A percentile compares a stretch with the other conserved stretches of the same genome.
phyloP scores from a whole-genome alignment of 2,329 filamentous ascomycete genomes.

The Ophiocordyceps sinensis region DNA sequence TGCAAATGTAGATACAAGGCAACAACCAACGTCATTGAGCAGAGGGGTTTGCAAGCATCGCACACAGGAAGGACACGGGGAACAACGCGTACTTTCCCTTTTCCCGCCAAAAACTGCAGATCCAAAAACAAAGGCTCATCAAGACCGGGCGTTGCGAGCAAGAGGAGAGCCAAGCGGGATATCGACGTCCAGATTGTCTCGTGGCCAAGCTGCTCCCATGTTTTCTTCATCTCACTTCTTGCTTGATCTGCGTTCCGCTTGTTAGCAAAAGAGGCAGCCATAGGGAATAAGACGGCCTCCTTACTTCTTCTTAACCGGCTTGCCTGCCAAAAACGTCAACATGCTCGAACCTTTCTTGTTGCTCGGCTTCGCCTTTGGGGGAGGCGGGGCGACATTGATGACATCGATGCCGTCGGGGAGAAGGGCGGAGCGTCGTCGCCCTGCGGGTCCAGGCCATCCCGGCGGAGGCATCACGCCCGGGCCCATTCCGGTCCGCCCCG shows the following conservation, averaged over 20 bases:
- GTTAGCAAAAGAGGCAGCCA: neutral
- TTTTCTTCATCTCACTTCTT: constrained; percentile 4
- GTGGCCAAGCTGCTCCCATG: too few relatives aligned
- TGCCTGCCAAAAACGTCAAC: constrained; percentile 8
- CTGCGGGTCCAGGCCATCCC: constrained; percentile 3
- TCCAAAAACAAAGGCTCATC: too few relatives aligned
- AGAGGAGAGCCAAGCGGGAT: too few relatives aligned
- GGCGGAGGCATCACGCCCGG: constrained; percentile 4
- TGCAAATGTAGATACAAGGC: constrained; percentile 3
- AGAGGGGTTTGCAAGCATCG: neutral
- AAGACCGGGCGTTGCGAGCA: too few relatives aligned
- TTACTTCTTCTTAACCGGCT: constrained; percentile 10
- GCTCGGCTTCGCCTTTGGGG: constrained; percentile 5
- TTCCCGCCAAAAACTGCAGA: too few relatives aligned
- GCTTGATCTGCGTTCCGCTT: constrained; percentile 1
- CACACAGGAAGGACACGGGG: neutral
- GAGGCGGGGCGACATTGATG: constrained; percentile 5
- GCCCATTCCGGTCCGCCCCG: neutral
- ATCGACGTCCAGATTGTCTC: too few relatives aligned
- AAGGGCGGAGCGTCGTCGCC: constrained; percentile 1
- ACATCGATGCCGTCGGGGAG: constrained; percentile 4
- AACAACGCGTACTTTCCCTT: neutral
- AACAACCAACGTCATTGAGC: neutral
- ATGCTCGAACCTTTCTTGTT: constrained; percentile 7
- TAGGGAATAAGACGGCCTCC: neutral